Base-by-base conservation (phyloP, 1,284 basidiomycete species). In the Malassezia yamatoensis region DNA sequence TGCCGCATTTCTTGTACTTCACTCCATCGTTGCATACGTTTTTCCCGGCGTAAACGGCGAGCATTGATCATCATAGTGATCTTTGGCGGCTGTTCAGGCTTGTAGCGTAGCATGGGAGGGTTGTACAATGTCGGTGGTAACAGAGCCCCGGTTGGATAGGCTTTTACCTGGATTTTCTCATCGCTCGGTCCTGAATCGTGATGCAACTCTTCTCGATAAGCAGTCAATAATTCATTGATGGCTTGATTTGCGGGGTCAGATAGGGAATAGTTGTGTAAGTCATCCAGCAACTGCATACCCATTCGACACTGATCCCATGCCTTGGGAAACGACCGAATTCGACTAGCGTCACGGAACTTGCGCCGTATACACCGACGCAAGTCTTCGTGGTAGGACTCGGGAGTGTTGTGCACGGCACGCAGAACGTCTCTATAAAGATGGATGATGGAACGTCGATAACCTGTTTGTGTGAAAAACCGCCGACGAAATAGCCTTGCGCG, bases 51-150 rank as follows among this genome's bases (percentile, higher is more conserved):
- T 3, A 61, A 16, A 2, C 67, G 62, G 6, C 71, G 65, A 4
- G 54, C 51, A 24, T 55, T 57, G 59, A 74, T 71, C 65, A 67
- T 72, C 72, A 74, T 71, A 32, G 64, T 67, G 41, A 74, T 58
- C 7, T 36, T 34, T 2, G 51, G 42, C 0, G 72, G 72, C 53
- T 74, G 72, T 13, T 61, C 58, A 12, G 70, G 70, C 45, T 70
- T 70, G 65, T 68, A 72, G 6, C 72, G 64, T 20, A 66, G 67
- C 38, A 72, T 54, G 0, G 70, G 70, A 9, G 57, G 53, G 47
- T 72, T 72, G 53, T 46, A 70, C 39, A 67, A 53, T 11, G 63
- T 60, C 0, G 72, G 68, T 1, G 67, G 60, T 15, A 74, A 39
- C 24, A 74, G 54, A 0, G 72, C 65, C 6, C 72, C 72, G 9